Base-by-base conservation (phyloP, 2,329 filamentous ascomycete genomes). In the Tolypocladium inflatum region DNA sequence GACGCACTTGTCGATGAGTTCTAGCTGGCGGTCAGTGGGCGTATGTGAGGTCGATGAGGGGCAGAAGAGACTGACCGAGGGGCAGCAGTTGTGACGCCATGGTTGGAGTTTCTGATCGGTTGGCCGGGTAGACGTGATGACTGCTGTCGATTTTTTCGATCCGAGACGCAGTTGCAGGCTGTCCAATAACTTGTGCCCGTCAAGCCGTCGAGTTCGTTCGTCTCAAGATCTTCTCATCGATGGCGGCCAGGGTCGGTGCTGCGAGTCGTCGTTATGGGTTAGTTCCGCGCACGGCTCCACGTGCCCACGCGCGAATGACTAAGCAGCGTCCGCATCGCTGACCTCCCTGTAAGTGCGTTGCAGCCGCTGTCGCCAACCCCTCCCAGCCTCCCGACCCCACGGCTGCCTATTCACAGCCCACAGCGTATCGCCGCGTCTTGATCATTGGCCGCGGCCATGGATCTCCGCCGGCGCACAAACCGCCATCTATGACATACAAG, bases 1-100 rank as follows among this genome's bases (percentile, higher is more conserved):
- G 64, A 99, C 92, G 72, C 94, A 99, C 76, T 97, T 97, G 80
- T 99, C 94, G 74, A 99, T 97, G 71, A 99, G 85, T 76, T 99
- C 94, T 96, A 69, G 21, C 11, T 35, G 51, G 17, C 57, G 8
- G 55, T 58, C 26, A 59, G 58, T 51, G 52, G 57, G 38, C n/a
- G 42, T 13, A 41, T 5, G 54, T n/a, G 15, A 54, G 42, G 15
- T 21, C 38, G 45, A 38, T 43, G 56, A 39, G 38, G n/a, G 23
- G 50, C 30, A 54, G n/a, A 50, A 30, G 41, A 26, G 42, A 55
- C 74, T 66, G 73, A 89, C 87, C 87, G 65, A 90, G 76, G 57
- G 87, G 88, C 57, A 91, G 80, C 58, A 91, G 81, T 74, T 90
- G 87, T 58, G 88, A 88, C 51, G 88, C 82, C 87, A 90, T 89